A percentile compares a stretch with the other conserved stretches of the same genome.
Evolutionary conservation across 139 green algal species (phyloP).

Genomic region (Gonium pectorale): DNA sequence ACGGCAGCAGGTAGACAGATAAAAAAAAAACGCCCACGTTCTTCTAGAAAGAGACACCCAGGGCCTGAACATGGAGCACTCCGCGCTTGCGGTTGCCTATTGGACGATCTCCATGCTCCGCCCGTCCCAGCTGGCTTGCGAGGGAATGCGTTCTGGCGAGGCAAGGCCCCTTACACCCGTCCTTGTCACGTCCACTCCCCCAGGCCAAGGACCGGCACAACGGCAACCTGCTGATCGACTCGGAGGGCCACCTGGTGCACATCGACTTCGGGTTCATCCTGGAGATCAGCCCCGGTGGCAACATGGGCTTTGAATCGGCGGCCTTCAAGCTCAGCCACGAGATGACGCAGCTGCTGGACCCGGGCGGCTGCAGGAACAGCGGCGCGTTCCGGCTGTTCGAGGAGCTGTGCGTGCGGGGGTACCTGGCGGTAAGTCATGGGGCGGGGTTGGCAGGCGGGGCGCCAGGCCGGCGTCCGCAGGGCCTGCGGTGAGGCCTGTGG

Average conservation of each 20-base stretch:
- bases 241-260: conserved; percentile 94
- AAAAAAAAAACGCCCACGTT: too few relatives aligned
- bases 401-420: conserved; percentile 70
- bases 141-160: too few relatives aligned
- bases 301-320: conserved; percentile 91
- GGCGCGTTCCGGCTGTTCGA: conserved; percentile 58
- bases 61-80: too few relatives aligned
- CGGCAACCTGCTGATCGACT: conserved; percentile 96
- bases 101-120: too few relatives aligned
- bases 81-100: too few relatives aligned
- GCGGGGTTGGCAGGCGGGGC: too few relatives aligned
- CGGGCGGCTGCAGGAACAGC: conserved; percentile 45
- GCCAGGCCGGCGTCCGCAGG: too few relatives aligned
- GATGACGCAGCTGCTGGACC: conserved; percentile 97
- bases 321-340: conserved; percentile 99
- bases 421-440: conserved; percentile 36
- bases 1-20: too few relatives aligned
- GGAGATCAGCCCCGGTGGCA: conserved; percentile 77
- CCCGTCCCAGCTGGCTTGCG: too few relatives aligned
- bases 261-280: conserved; percentile 99
- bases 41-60: too few relatives aligned
- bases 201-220: conserved; percentile 98
- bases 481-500: too few relatives aligned
- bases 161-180: too few relatives aligned
- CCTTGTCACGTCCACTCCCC: conserved; percentile 46